phyloP scores from a whole-genome alignment of 805 yeast genomes.

The Candida boleticola region DNA sequence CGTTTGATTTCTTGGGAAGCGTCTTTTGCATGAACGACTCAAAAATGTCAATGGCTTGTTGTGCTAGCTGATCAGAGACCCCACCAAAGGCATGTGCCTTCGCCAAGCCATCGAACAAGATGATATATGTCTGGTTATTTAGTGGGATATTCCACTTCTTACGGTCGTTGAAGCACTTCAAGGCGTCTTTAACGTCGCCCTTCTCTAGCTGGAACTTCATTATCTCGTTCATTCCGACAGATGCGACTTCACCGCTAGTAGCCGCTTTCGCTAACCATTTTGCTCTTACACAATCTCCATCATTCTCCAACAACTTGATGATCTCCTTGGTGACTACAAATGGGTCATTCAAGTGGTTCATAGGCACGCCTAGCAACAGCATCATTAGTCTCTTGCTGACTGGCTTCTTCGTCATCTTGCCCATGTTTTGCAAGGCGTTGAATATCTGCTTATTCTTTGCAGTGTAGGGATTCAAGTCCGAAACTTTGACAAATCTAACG shows the following conservation, averaged over 20 bases:
- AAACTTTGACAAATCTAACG: slow-evolving; percentile 19
- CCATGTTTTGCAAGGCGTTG: slow-evolving; percentile 25
- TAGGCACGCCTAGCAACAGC: slow-evolving; percentile 57
- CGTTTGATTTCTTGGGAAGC: not conserved
- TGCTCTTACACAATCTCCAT: slow-evolving; percentile 51
- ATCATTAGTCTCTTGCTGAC: slow-evolving; percentile 47
- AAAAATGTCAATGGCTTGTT: slow-evolving; percentile 21
- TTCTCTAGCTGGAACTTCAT: slow-evolving; percentile 46
- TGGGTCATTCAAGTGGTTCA: slow-evolving; percentile 58
- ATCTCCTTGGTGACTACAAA: slow-evolving; percentile 54
- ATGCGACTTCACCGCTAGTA: slow-evolving; percentile 38
- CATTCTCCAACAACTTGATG: slow-evolving; percentile 47
- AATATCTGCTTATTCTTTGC: slow-evolving; percentile 24
- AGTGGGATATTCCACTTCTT: slow-evolving; percentile 60
- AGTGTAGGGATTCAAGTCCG: slow-evolving; percentile 21
- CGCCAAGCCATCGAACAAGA: slow-evolving; percentile 35
- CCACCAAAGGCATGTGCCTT: slow-evolving; percentile 33
- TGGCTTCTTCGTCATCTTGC: slow-evolving; percentile 20
- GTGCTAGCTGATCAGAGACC: slow-evolving; percentile 17
- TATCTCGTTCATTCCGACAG: slow-evolving; percentile 64
- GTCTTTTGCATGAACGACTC: slow-evolving; percentile 10
- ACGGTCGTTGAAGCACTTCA: slow-evolving; percentile 51
- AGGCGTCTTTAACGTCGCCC: slow-evolving; percentile 45
- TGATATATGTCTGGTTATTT: slow-evolving; percentile 43
- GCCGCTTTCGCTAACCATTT: slow-evolving; percentile 48